phyloP scores from a whole-genome alignment of 1,284 basidiomycete genomes.

The Chalciporus sp. region DNA sequence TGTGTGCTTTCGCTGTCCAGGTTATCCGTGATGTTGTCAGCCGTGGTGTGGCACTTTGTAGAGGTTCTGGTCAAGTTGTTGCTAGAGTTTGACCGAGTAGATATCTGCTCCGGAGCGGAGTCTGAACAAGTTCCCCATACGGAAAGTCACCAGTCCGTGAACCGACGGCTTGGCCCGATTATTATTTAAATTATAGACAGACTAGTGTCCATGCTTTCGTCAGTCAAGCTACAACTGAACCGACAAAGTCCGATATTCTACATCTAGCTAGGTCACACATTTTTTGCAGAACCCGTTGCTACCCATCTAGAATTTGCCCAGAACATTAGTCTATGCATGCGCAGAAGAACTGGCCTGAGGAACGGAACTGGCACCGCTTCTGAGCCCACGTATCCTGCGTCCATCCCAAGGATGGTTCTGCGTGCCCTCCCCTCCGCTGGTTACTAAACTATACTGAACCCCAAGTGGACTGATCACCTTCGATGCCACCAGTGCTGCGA shows the following conservation, averaged over 20 bases:
- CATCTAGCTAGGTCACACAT: no score
- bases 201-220: no score
- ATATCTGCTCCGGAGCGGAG: not conserved
- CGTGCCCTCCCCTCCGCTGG: not conserved
- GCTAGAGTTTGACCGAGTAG: not conserved
- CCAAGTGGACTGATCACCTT: slow-evolving; percentile 40
- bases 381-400: slow-evolving; percentile 16
- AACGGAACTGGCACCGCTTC: not conserved
- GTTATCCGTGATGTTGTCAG: not conserved
- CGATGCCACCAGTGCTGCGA: slow-evolving; percentile 47
- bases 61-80: not conserved
- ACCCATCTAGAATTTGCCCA: no score
- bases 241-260: no score
- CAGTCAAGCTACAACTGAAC: no score
- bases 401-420: slow-evolving; percentile 22
- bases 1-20: slow-evolving; percentile 6
- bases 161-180: no score
- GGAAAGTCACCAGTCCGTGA: no score
- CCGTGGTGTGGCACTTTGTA: not conserved
- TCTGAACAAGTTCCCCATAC: not conserved
- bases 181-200: no score
- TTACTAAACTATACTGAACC: slow-evolving; percentile 34
- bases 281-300: no score
- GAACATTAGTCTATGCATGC: no score
- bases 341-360: no score